Conservation (phyloP, 495 filamentous ascomycete genomes). For the Penicillium ucsense region DNA sequence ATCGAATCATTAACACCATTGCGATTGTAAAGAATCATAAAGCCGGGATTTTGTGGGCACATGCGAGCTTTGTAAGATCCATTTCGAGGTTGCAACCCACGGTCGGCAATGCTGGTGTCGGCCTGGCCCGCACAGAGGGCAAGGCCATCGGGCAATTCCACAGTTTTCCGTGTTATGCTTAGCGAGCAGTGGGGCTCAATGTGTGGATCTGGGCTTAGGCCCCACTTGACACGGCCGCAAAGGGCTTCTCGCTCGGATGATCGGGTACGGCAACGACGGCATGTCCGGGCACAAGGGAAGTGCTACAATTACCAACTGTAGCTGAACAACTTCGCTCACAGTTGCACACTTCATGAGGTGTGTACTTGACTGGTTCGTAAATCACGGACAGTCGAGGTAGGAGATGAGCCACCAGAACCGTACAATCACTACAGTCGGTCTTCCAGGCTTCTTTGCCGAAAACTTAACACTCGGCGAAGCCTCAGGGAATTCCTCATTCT, state of each 20-base stretch:
- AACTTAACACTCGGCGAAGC: too few relatives aligned
- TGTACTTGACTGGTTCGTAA: too few relatives aligned
- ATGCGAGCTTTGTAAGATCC: too few relatives aligned
- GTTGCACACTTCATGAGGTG: too few relatives aligned
- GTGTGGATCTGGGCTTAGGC: neutral
- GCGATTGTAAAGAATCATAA: conserved; percentile 3
- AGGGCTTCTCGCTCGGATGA: conserved; percentile 12
- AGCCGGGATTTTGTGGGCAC: too few relatives aligned
- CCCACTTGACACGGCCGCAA: conserved; percentile 9
- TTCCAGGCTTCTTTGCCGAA: too few relatives aligned
- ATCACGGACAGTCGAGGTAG: too few relatives aligned
- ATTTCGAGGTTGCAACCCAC: conserved; percentile 4
- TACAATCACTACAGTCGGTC: too few relatives aligned
- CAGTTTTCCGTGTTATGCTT: conserved; percentile 12
- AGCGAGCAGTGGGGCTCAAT: conserved; percentile 17
- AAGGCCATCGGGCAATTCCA: neutral
- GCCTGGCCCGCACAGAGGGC: conserved; percentile 19
- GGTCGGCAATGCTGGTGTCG: conserved; percentile 17
- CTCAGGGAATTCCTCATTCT: too few relatives aligned
- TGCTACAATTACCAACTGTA: too few relatives aligned
- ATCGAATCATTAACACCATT: neutral
- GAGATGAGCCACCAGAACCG: too few relatives aligned
- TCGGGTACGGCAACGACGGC: conserved; percentile 10
- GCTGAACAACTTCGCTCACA: too few relatives aligned
- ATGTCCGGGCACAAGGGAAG: neutral